Evolutionary conservation across 805 yeast species (phyloP).

Genomic region (Starmerella davenportii): DNA sequence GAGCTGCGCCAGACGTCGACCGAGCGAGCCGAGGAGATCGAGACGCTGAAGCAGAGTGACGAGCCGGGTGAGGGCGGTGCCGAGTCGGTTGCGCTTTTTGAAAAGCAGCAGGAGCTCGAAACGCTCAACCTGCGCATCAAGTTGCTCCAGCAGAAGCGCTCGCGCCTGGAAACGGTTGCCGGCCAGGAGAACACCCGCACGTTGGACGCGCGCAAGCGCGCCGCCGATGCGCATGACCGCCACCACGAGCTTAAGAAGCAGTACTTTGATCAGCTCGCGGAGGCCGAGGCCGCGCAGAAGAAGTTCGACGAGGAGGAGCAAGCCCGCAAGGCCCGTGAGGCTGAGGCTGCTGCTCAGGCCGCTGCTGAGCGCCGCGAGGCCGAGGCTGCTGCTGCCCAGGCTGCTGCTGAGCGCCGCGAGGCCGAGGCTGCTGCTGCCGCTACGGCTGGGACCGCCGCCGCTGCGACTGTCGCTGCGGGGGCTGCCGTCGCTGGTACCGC

Average conservation of each 20-base stretch:
- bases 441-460: constrained; percentile 1
- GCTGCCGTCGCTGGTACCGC: neutral
- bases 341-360: too few species aligned
- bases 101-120: constrained; percentile 36
- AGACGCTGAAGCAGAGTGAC: constrained; percentile 18
- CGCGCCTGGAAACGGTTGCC: constrained; percentile 8
- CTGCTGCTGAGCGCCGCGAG: constrained; percentile 7
- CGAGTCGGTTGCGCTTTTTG: constrained; percentile 20
- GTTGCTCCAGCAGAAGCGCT: constrained; percentile 11
- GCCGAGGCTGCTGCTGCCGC: constrained; percentile 2
- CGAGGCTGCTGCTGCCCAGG: constrained; percentile 4
- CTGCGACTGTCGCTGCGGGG: constrained; percentile 1
- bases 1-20: neutral
- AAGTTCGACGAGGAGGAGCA: constrained; percentile 14
- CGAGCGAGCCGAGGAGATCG: constrained; percentile 12
- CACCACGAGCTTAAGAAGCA: constrained; percentile 21
- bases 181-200: constrained; percentile 10
- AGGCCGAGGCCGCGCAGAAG: constrained; percentile 16
- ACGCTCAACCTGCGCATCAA: constrained; percentile 12
- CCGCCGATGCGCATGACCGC: constrained; percentile 19
- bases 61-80: constrained; percentile 16
- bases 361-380: constrained; percentile 5
- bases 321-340: constrained; percentile 13
- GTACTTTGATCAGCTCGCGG: constrained; percentile 17
- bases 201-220: constrained; percentile 13